A percentile compares a stretch with the other conserved stretches of the same genome.
phyloP scores from a whole-genome alignment of 345 rosid genomes.

The Gossypium ekmanianum region DNA sequence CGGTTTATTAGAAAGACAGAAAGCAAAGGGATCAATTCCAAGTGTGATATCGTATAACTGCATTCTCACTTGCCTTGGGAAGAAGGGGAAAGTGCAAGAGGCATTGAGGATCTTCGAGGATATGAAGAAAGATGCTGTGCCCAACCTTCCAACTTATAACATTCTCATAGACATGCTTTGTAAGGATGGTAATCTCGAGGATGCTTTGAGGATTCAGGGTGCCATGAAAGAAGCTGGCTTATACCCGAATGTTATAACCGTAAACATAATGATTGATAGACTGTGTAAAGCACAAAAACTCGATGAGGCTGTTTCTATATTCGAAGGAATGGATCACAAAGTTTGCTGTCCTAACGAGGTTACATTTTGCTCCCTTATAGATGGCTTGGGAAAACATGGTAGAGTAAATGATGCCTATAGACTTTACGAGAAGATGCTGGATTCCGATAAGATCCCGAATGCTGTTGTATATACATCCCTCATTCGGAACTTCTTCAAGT shows the following conservation, averaged over 20 bases:
- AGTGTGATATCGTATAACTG: conserved; percentile 83
- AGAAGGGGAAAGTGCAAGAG: conserved; percentile 57
- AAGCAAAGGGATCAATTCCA: conserved; percentile 84
- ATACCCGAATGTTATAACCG: conserved; percentile 78
- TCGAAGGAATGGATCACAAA: conserved; percentile 71
- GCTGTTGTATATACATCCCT: conserved; percentile 76
- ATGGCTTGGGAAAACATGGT: conserved; percentile 90
- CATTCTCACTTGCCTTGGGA: conserved; percentile 86
- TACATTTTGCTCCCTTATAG: conserved; percentile 87
- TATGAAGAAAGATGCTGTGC: conserved; percentile 83
- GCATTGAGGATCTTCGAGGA: conserved; percentile 70
- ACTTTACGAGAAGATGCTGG: conserved; percentile 84
- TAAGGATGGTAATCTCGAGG: conserved; percentile 60
- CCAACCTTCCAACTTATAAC: conserved; percentile 73
- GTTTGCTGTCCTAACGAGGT: conserved; percentile 68
- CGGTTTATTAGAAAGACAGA: conserved; percentile 73
- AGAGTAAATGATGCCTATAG: conserved; percentile 84
- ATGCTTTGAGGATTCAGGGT: conserved; percentile 66
- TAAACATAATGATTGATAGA: conserved; percentile 91
- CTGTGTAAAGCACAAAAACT: conserved; percentile 84
- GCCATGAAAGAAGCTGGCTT: conserved; percentile 79
- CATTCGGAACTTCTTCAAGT: conserved; percentile 73
- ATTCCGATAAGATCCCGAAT: conserved; percentile 52
- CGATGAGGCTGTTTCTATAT: conserved; percentile 75
- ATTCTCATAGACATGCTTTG: conserved; percentile 82